Evolutionary conservation across 75 land plant genomes (phyloP), one percentile per base, ranked within the genome.

Genomic region (Ceratopteris richardii): DNA sequence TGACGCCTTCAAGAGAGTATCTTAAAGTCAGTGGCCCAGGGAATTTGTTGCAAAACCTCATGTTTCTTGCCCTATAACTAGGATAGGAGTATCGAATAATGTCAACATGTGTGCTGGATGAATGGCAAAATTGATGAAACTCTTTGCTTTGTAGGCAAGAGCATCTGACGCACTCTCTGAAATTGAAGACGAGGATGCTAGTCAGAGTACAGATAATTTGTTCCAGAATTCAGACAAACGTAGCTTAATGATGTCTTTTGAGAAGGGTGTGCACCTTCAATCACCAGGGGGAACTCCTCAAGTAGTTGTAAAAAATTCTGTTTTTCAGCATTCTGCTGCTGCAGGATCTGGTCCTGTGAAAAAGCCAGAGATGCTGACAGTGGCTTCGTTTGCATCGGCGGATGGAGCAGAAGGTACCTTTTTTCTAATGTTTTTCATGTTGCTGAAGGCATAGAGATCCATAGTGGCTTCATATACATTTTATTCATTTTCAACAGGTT

Each of bases 181-280:
- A 55, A 39, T 66, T 39, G 94, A 88, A 47, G 94, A 85, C 58
- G 89, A 79, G 26, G 79, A 79, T 73, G 76, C 67, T 17, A 82
- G 94, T 56, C 75, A 80, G 0, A 73, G 75, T 44, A 82, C 84
- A 65, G 91, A 82, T 25, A 73, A 73, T 23, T 70, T 78, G 65
- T 77, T 83, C 14, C 77, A 69, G 46, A 88, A 69, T 29, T 80
- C 70, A 31, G 10, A 52, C n/a, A 88, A 60, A 48, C 79, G 76
- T 44, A 77, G 58, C 67, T 0, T 76, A 1, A 71, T 70, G 16
- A 59, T 31, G 18, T n/a, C 62, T 13, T 81, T 79, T 57, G 80
- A 79, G 48, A 72, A 74, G 70, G 67, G 80, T 26, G 63, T 85
- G 10, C 72, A 79, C 0, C 58, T 67, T 54, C 78, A 76, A 39